A percentile compares a stretch with the other conserved stretches of the same genome.
Conservation (phyloP, 2,329 filamentous ascomycete species). For the Rhynchosporium secalis region DNA sequence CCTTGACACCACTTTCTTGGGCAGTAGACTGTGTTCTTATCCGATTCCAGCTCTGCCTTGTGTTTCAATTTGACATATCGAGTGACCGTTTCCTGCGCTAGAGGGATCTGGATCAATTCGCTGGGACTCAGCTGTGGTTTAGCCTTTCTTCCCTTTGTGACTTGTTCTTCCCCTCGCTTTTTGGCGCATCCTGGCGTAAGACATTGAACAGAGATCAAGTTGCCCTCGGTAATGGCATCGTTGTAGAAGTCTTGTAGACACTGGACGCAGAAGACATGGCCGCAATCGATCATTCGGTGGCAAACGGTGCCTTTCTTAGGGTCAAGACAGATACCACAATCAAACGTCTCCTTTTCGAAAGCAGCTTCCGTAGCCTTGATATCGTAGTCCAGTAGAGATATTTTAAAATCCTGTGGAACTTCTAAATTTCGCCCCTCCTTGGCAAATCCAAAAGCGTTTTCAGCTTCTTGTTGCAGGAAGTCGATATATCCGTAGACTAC, state of each 20-base stretch:
- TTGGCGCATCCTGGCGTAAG: constrained; percentile 77
- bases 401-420: constrained; percentile 59
- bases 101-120: constrained; percentile 76
- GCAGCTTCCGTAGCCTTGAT: constrained; percentile 69
- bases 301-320: constrained; percentile 85
- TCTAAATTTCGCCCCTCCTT: constrained; percentile 50
- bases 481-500: constrained; percentile 65
- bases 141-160: constrained; percentile 55
- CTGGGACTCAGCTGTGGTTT: constrained; percentile 75
- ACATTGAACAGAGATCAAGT: constrained; percentile 77
- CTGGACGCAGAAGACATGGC: constrained; percentile 86
- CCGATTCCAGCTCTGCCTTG: constrained; percentile 87
- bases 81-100: constrained; percentile 71
- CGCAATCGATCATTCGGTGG: constrained; percentile 79
- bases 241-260: constrained; percentile 91
- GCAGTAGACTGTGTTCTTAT: constrained; percentile 90
- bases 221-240: constrained; percentile 81
- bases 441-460: constrained; percentile 60
- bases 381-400: constrained; percentile 76
- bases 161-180: constrained; percentile 45
- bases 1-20: constrained; percentile 91
- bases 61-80: constrained; percentile 89
- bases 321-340: constrained; percentile 84
- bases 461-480: constrained; percentile 58
- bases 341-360: constrained; percentile 82